A percentile compares a stretch with the other conserved stretches of the same genome.
Evolutionary conservation across 495 filamentous ascomycete genomes (phyloP).

Genomic region (Xeromyces bisporus): DNA sequence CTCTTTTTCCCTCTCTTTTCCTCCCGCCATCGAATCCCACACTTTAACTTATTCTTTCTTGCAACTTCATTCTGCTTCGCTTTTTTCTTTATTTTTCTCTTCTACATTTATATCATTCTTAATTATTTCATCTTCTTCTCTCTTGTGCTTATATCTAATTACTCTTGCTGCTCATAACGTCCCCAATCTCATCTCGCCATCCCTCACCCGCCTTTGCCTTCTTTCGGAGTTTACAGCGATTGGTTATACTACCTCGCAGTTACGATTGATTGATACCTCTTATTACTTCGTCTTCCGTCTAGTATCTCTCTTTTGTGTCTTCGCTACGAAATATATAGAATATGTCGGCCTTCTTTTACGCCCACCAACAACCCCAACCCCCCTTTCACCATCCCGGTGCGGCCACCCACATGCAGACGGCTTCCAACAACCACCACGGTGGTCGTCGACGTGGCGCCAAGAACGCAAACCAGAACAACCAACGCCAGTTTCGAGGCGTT

Average conservation of each 20-base stretch:
- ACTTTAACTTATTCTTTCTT: slow-evolving; percentile 1
- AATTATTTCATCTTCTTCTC: slow-evolving; percentile 14
- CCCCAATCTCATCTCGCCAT: neutral
- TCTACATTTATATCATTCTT: slow-evolving; percentile 4
- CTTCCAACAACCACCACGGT: slow-evolving; percentile 64
- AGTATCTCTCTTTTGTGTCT: neutral
- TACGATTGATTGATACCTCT: no score
- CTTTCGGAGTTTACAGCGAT: no score
- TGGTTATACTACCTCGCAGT: no score
- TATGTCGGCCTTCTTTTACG: slow-evolving; percentile 69
- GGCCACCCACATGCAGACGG: slow-evolving; percentile 29
- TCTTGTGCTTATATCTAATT: slow-evolving; percentile 12
- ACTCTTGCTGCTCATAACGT: slow-evolving; percentile 16
- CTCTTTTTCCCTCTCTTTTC: slow-evolving; percentile 2
- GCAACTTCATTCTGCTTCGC: slow-evolving; percentile 5
- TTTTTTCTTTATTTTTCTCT: slow-evolving; percentile 10
- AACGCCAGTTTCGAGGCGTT: slow-evolving; percentile 69
- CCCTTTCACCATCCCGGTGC: slow-evolving; percentile 32
- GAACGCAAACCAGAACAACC: slow-evolving; percentile 60
- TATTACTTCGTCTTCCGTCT: neutral
- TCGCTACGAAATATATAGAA: slow-evolving; percentile 10
- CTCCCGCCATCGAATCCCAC: neutral
- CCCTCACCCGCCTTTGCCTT: slow-evolving; percentile 10
- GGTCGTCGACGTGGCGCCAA: slow-evolving; percentile 79
- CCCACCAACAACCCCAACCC: slow-evolving; percentile 41